A percentile compares a stretch with the other conserved stretches of the same genome.
phyloP scores from a whole-genome alignment of 2,329 filamentous ascomycete species.

The Malbranchea zuffiana region DNA sequence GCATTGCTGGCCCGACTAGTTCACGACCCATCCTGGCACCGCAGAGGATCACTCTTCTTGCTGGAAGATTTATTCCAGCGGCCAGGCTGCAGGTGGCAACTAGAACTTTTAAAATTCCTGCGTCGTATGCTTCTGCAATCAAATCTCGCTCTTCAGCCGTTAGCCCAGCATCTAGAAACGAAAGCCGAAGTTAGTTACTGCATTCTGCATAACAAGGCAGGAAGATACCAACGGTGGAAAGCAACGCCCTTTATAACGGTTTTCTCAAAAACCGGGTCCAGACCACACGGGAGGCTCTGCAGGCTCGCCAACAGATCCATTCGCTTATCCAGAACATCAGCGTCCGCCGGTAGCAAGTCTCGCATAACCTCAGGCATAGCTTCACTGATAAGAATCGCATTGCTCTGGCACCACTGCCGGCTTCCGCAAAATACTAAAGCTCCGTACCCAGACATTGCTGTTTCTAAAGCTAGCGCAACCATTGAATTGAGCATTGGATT shows the following conservation, averaged over 20 bases:
- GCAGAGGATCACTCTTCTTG: constrained; percentile 63
- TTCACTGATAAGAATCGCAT: constrained; percentile 57
- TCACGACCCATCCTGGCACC: constrained; percentile 66
- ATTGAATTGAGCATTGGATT: constrained; percentile 60
- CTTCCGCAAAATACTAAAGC: constrained; percentile 65
- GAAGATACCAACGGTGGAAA: constrained; percentile 55
- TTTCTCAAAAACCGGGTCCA: constrained; percentile 55
- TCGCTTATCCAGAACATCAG: constrained; percentile 45
- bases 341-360: no score
- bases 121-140: constrained; percentile 59
- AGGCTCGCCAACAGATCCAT: constrained; percentile 56
- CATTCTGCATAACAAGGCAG: constrained; percentile 1
- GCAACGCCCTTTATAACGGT: constrained; percentile 58
- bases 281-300: constrained; percentile 52
- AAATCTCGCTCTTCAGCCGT: constrained; percentile 66
- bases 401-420: constrained; percentile 54
- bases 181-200: constrained; percentile 15
- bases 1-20: constrained; percentile 65
- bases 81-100: constrained; percentile 69
- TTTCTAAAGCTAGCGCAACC: constrained; percentile 58
- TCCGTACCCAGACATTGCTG: constrained; percentile 56
- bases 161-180: constrained; percentile 37
- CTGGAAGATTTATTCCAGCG: constrained; percentile 68
- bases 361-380: constrained; percentile 48
- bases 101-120: constrained; percentile 56